phyloP scores from a whole-genome alignment of 805 yeast species.

The Ogataea angusta region DNA sequence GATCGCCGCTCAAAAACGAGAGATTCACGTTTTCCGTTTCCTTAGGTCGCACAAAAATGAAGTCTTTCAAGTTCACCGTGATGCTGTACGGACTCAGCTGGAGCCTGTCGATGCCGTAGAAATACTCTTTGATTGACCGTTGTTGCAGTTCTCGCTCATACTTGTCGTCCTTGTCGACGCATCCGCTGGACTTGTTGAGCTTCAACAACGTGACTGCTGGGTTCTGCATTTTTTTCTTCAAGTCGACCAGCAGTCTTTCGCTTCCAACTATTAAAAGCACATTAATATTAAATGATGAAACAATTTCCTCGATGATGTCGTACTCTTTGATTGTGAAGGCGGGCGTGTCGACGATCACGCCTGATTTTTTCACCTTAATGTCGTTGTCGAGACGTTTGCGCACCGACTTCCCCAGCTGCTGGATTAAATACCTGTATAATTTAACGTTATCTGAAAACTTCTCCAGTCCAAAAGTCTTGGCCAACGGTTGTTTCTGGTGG shows the following conservation, averaged over 20 bases:
- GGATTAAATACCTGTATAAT: conserved; percentile 47
- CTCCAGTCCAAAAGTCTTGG: conserved; percentile 74
- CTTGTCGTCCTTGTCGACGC: conserved; percentile 67
- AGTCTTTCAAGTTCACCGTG: conserved; percentile 61
- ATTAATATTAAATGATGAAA: conserved; percentile 56
- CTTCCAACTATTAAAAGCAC: conserved; percentile 70
- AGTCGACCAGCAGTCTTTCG: conserved; percentile 64
- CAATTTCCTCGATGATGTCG: conserved; percentile 51
- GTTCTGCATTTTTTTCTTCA: conserved; percentile 46
- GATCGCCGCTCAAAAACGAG: conserved; percentile 29
- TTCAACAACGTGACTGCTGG: conserved; percentile 49
- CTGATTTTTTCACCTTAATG: conserved; percentile 41
- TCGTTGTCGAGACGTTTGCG: conserved; percentile 51
- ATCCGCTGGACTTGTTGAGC: conserved; percentile 71
- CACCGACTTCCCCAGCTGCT: conserved; percentile 39
- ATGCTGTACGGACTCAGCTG: conserved; percentile 83
- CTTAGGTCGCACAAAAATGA: conserved; percentile 60
- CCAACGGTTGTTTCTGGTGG: conserved; percentile 89
- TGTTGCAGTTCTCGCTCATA: conserved; percentile 72
- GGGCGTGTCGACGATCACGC: conserved; percentile 75
- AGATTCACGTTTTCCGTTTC: conserved; percentile 22
- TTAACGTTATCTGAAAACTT: conserved; percentile 52
- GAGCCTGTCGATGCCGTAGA: conserved; percentile 69
- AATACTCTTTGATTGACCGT: conserved; percentile 77
- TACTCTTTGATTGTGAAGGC: conserved; percentile 50